Conservation (phyloP, 108 stramenopile genomes). For the Cyclotella atomus region DNA sequence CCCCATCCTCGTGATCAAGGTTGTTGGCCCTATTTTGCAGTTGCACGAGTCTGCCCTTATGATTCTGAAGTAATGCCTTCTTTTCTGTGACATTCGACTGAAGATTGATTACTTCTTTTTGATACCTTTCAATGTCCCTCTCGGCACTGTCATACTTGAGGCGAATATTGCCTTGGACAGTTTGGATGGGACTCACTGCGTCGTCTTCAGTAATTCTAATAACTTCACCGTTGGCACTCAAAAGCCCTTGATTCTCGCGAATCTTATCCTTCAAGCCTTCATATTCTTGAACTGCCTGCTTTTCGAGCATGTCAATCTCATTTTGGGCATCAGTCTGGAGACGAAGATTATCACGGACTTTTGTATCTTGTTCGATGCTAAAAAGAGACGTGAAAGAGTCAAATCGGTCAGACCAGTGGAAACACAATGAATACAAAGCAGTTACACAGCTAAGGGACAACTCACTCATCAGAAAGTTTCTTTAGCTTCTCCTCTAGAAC, state of each 20-base stretch:
- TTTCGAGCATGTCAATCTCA: slow-evolving; percentile 69
- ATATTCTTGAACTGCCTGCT: slow-evolving; percentile 58
- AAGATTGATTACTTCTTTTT: slow-evolving; percentile 17
- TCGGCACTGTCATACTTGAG: slow-evolving; percentile 31
- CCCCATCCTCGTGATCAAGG: slow-evolving; percentile 52
- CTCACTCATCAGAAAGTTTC: slow-evolving; percentile 47
- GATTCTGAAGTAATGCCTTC: slow-evolving; percentile 37
- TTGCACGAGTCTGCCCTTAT: slow-evolving; percentile 28
- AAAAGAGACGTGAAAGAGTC: not conserved
- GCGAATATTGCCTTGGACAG: slow-evolving; percentile 22
- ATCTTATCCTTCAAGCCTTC: slow-evolving; percentile 39
- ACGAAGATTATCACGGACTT: slow-evolving; percentile 64
- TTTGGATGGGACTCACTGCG: slow-evolving; percentile 25
- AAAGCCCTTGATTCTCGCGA: slow-evolving; percentile 21
- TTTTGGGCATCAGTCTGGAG: slow-evolving; percentile 62
- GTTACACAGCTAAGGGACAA: not conserved
- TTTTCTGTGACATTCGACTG: slow-evolving; percentile 42
- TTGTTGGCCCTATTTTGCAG: slow-evolving; percentile 30
- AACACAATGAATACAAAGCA: not conserved
- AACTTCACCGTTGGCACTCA: slow-evolving; percentile 18
- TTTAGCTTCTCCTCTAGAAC: slow-evolving; percentile 68
- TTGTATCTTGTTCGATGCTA: slow-evolving; percentile 64
- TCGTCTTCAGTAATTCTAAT: slow-evolving; percentile 22
- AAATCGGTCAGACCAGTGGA: not conserved
- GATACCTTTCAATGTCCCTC: slow-evolving; percentile 28